Conservation (phyloP, 192 early-diverging fungal species). For the Entomortierella parvispora region DNA sequence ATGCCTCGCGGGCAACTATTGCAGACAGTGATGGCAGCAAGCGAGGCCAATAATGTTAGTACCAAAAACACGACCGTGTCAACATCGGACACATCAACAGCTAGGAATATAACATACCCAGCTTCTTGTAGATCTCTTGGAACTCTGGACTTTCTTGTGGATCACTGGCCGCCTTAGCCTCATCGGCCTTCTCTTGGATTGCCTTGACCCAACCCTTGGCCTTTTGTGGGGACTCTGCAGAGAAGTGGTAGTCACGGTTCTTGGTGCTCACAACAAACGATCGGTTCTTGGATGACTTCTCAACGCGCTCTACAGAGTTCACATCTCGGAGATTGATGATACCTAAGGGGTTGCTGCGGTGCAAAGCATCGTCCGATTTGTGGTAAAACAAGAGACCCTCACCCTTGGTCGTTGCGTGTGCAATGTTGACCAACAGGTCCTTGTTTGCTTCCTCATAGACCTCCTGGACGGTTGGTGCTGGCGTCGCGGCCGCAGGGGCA, state of each 20-base stretch:
- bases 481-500: constrained; percentile 12
- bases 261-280: constrained; percentile 52
- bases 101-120: constrained; percentile 30
- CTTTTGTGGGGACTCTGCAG: constrained; percentile 38
- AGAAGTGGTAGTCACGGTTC: constrained; percentile 50
- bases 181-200: constrained; percentile 43
- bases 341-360: constrained; percentile 38
- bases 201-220: constrained; percentile 53
- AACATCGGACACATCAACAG: neutral
- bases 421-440: constrained; percentile 39
- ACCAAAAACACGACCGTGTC: neutral
- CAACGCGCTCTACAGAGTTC: constrained; percentile 42
- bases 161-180: constrained; percentile 28
- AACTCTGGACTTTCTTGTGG: constrained; percentile 31
- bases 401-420: constrained; percentile 53
- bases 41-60: neutral
- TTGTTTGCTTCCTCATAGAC: constrained; percentile 45
- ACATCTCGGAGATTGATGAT: constrained; percentile 55
- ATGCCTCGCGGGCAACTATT: constrained; percentile 45
- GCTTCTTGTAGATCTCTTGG: constrained; percentile 52
- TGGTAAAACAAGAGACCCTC: constrained; percentile 51
- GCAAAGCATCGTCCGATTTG: constrained; percentile 41
- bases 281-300: constrained; percentile 42
- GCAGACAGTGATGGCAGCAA: neutral
- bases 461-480: constrained; percentile 31